Percentiles rank a stretch among this genome's conserved stretches.
Evolutionary conservation across 441 rosid genomes (phyloP).

Genomic region (Gossypium lobatum): DNA sequence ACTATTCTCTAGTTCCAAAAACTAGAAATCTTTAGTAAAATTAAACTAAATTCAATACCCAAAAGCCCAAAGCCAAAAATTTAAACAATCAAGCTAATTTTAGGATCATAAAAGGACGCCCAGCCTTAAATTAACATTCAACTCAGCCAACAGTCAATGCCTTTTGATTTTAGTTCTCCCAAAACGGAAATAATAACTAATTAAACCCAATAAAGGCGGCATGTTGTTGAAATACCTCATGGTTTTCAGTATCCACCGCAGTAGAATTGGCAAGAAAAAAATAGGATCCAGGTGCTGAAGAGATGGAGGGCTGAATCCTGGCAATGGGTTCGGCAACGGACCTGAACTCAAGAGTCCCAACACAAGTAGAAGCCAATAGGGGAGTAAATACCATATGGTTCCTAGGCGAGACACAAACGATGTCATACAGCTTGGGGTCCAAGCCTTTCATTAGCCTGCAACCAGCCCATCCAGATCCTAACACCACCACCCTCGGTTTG

Average conservation of each 20-base stretch:
- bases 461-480: conserved; percentile 97
- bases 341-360: conserved; percentile 86
- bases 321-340: conserved; percentile 81
- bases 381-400: conserved; percentile 98
- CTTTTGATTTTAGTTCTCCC: not conserved
- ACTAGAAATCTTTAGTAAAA: not conserved
- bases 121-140: too few relatives aligned
- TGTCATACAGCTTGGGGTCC: conserved; percentile 66
- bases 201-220: not conserved
- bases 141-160: not conserved
- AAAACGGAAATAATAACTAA: not conserved
- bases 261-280: conserved; percentile 67
- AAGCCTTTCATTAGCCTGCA: conserved; percentile 78
- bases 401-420: conserved; percentile 88
- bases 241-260: conserved; percentile 44
- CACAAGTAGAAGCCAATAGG: conserved; percentile 88
- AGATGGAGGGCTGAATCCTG: conserved; percentile 78
- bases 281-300: conserved; percentile 58
- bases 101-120: not conserved
- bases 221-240: conserved; percentile 31
- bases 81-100: not conserved
- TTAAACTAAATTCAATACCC: not conserved
- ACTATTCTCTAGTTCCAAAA: not conserved
- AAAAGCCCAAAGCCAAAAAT: not conserved
- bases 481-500: conserved; percentile 76